Evolutionary conservation across 2,329 filamentous ascomycete species (phyloP), one percentile per base, ranked within the genome.

Genomic region (Paecilomyces sp.): DNA sequence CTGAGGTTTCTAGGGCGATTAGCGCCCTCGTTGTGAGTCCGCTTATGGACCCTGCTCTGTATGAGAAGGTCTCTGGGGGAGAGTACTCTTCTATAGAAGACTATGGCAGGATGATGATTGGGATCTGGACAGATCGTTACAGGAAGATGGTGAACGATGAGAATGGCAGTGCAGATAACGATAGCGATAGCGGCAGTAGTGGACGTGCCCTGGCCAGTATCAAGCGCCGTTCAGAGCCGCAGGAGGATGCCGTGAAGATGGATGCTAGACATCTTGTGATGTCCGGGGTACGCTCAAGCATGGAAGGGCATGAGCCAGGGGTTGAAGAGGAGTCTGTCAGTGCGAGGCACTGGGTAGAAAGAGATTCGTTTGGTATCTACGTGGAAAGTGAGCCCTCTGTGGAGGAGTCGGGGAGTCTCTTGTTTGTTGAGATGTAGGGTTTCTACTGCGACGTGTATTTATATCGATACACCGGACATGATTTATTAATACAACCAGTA

Each of bases 1-100:
- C 53, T 1, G 62, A 69, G 12, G 63, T 70, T 15, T 56, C 64
- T 8, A 56, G 62, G 30, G 67, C 65, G 2, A 36, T 72, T 12
- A 58, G 55, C 28, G 65, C 64, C 1, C 60, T 66, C 3, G 61
- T 71, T 31, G 18, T 68, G 13, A 60, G 54, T 1, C 68, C 69
- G 15, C 62, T 70, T 13, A 60, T 62, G 1, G 60, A 63, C 41
- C 55, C 57, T 12, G 36, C 12, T 7, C 62, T 63, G 22, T 12
- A 25, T 6, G 41, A 47, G 15, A 8, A 8, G 15, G 12, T 61
- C 54, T 57, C 41, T 60, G 7, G 51, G 57, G 33, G 22, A 60
- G 30, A 34, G 4, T 30, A 22, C 3, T 7, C 54, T 1, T 54
- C 54, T 3, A 62, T 61, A 31, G 52, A 57, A 8, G 41, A 59